phyloP scores from a whole-genome alignment of 257 asterid species.

The Gentiana straminea region DNA sequence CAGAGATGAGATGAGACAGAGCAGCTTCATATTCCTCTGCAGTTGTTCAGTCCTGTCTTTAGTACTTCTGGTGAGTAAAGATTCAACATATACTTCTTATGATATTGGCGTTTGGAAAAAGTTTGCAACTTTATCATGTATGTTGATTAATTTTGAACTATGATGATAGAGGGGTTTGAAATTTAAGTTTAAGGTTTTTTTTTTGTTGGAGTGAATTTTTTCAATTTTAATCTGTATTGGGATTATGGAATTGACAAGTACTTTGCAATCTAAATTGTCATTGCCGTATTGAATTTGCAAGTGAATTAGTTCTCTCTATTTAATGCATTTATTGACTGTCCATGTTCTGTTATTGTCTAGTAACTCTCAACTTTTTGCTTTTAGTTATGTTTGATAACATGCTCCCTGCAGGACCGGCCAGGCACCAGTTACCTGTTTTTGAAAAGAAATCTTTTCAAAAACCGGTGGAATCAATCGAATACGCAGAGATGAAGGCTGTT shows the following conservation, averaged over 20 bases:
- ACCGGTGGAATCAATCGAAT: no score
- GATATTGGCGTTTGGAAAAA: background rate
- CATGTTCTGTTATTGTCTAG: no score
- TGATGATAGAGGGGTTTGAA: background rate
- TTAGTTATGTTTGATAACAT: no score
- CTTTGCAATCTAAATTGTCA: background rate
- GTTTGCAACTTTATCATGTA: conserved; percentile 3
- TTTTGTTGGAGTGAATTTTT: background rate
- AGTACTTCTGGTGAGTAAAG: conserved; percentile 19
- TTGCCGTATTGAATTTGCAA: no score
- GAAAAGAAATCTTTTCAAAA: no score
- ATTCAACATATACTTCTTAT: background rate
- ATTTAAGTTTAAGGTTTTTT: background rate
- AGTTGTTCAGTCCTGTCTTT: conserved; percentile 13
- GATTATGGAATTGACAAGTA: background rate
- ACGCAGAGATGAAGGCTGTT: no score
- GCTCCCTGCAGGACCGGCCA: no score
- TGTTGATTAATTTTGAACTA: background rate
- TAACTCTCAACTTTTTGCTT: no score
- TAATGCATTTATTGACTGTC: no score
- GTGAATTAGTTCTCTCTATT: no score
- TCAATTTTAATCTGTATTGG: background rate
- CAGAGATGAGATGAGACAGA: background rate
- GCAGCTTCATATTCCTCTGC: no score
- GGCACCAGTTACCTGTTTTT: no score